Base-by-base conservation (phyloP, 2,329 filamentous ascomycete species). In the Cercospora sp. region DNA sequence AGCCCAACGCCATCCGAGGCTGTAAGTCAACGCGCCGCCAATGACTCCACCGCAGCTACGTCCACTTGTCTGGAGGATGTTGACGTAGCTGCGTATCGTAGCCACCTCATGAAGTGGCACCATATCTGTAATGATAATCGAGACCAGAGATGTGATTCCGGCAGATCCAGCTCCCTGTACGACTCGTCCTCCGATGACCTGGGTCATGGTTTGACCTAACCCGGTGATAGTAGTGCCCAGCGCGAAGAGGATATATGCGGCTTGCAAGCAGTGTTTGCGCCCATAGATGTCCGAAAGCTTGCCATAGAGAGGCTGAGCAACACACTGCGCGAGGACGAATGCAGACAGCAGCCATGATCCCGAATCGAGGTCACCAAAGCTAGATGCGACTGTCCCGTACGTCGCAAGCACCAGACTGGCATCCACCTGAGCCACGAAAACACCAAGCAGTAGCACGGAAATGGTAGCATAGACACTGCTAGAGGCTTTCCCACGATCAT, bases 391-490 rank as follows among this genome's bases (percentile, higher is more conserved):
- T n/a, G 77, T 81, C 0, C 86, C 85, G 67, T 90, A 87, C 0
- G 89, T 90, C 0, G 90, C 89, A 34, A 92, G 80, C 0, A 92
- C 84, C 0, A 92, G 80, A 1, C 88, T 89, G 0, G 81, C 79
- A 74, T 93, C 90, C 16, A 86, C 85, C 65, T 89, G 88, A 6
- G 86, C 85, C 12, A 91, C 85, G 71, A 92, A 91, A 13, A 90
- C 87, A 10, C 87, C 87, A 83, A 78, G 70, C 1, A 78, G 65
- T 1, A 78, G 70, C 1, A 78, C 75, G 4, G 76, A 77, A 12
- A 79, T 71, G 7, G 74, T 75, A 3, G 69, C 71, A 64, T 71
- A 77, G 8, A 74, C 69, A 4, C 70, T 68, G 66, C 49, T 53
- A 21, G 69, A 65, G 13, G 66, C 55, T n/a, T 49, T 59, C 16